Evolutionary conservation across 257 asterid species (phyloP).

Genomic region (Leptodermis oblonga): DNA sequence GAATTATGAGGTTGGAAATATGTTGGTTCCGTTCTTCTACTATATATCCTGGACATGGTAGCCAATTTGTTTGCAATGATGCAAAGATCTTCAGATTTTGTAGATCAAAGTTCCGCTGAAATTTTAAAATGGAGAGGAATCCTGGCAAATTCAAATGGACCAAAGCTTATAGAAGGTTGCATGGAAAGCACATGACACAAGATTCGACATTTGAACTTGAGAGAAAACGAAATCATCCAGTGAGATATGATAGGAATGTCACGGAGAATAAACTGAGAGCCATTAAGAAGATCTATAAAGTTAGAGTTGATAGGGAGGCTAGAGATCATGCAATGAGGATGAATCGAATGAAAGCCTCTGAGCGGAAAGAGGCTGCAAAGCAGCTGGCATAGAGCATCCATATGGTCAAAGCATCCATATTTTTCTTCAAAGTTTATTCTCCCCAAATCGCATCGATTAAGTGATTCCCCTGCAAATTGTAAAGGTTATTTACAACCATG

Average conservation of each 20-base stretch:
- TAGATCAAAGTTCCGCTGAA: conserved; percentile 84
- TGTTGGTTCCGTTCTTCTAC: conserved; percentile 95
- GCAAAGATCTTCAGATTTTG: conserved; percentile 89
- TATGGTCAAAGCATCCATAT: conserved; percentile 69
- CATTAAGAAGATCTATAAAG: conserved; percentile 74
- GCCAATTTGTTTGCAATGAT: conserved; percentile 82
- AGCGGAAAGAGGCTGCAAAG: conserved; percentile 35
- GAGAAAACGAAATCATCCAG: conserved; percentile 85
- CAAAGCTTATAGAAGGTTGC: conserved; percentile 77
- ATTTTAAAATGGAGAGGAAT: conserved; percentile 96
- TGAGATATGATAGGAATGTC: conserved; percentile 75
- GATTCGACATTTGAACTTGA: conserved; percentile 93
- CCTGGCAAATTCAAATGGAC: conserved; percentile 95
- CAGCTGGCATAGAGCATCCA: conserved; percentile 53
- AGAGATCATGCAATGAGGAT: conserved; percentile 49
- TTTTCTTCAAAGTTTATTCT: too few species aligned
- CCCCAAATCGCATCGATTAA: too few species aligned
- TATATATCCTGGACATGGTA: conserved; percentile 82
- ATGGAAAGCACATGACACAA: conserved; percentile 95
- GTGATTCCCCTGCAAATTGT: too few species aligned
- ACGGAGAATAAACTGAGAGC: conserved; percentile 64
- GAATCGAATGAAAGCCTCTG: conserved; percentile 51
- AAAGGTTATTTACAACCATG: too few species aligned
- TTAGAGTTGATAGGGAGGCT: conserved; percentile 64
- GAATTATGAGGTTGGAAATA: conserved; percentile 86